Percentiles rank a stretch among this genome's conserved stretches.
These are phyloP conservation scores for Nitzschia sp. DNA, from an alignment of 108 stramenopile genomes.

Conservation along the genomic window DNA sequence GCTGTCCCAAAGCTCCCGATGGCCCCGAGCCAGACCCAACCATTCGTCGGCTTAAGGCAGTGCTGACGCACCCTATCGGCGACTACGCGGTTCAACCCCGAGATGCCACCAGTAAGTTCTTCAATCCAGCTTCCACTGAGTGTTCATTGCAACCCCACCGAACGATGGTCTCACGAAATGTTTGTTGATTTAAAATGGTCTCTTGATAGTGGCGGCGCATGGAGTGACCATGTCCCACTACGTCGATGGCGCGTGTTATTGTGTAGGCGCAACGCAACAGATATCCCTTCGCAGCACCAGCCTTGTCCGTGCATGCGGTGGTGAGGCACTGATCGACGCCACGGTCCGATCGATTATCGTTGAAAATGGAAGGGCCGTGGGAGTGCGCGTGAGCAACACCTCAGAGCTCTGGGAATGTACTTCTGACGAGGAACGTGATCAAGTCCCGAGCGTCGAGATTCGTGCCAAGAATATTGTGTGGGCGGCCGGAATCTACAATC, in stretches of 20 bases:
- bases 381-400: constrained; percentile 49
- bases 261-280: constrained; percentile 51
- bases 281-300: constrained; percentile 48
- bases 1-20: constrained; percentile 37
- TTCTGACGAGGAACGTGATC: constrained; percentile 23
- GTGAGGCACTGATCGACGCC: constrained; percentile 54
- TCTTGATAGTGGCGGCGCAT: constrained; percentile 60
- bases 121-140: no score
- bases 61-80: constrained; percentile 64
- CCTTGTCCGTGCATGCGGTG: constrained; percentile 45
- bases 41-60: constrained; percentile 56
- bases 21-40: constrained; percentile 54
- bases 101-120: constrained; percentile 31
- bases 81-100: constrained; percentile 60
- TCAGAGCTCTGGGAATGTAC: constrained; percentile 50
- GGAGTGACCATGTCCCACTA: constrained; percentile 63
- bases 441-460: constrained; percentile 34
- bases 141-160: no score
- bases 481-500: constrained; percentile 53
- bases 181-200: no score
- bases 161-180: no score
- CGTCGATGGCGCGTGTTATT: constrained; percentile 49
- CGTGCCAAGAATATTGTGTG: constrained; percentile 52
- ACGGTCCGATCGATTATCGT: constrained; percentile 51
- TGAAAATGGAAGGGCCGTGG: constrained; percentile 50